Evolutionary conservation across 352 stramenopile species (phyloP), one percentile per base, ranked within the genome.

Genomic region (Peronospora tabacina): DNA sequence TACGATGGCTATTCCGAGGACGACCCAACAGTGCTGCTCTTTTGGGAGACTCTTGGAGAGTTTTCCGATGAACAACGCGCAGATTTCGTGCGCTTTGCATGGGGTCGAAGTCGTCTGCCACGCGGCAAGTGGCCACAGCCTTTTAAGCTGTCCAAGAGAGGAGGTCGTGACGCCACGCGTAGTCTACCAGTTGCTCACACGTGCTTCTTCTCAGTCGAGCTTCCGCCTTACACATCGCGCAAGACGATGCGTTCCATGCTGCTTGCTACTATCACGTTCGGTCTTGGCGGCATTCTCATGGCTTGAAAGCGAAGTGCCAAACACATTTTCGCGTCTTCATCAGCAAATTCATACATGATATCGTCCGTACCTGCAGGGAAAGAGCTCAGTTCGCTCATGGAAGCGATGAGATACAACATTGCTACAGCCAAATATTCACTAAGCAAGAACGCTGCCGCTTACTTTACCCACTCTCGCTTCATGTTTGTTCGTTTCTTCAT

Each of bases 151-250:
- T 95, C 76, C 20, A 93, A 90, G 42, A 92, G 92, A 55, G 78
- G 81, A 38, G 87, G 84, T 2, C 82, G 85, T 16, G 85, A 96
- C 58, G 73, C 68, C 44, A 85, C 58, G 10, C 58, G 78, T 17
- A 90, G 82, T 33, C 61, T 97, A n/a, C 90, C 89, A 0, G 85
- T 98, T 7, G 90, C 87, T 28, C 93, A 98, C 67, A 97, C 93
- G 37, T 98, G 93, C 65, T 98, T 98, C 72, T 98, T 98, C 63
- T 95, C 85, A 19, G 77, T 98, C 44, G 93, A 98, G 60, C 58
- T 98, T 22, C 93, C 93, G 24, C 84, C 85, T 12, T 98, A 98
- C 67, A 91, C 75, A 33, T 97, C 83, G 2, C 72, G 85, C 35
- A 82, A 96, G 22, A 83, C 82, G 39, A 97, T 97, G 87, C 77